Evolutionary conservation across 768 basidiomycete species (phyloP).

Genomic region (Mrakia blollopis): DNA sequence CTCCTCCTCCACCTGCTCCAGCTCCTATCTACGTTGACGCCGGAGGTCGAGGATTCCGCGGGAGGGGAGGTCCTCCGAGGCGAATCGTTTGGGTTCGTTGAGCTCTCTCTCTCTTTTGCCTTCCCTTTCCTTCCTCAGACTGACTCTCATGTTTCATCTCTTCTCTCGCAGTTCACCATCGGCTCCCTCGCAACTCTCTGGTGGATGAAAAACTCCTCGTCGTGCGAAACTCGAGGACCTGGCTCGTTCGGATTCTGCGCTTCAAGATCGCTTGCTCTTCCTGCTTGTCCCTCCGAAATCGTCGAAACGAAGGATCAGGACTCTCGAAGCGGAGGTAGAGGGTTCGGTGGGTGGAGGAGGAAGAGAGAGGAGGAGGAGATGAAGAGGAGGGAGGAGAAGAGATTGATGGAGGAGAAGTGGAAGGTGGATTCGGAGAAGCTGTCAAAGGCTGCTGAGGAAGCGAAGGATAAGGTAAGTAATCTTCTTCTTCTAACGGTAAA

Average conservation of each 20-base stretch:
- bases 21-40: no score
- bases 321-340: not conserved
- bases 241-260: not conserved
- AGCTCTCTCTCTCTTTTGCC: no score
- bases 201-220: not conserved
- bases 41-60: not conserved
- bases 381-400: not conserved
- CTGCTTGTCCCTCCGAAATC: not conserved
- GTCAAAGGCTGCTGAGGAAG: not conserved
- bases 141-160: not conserved
- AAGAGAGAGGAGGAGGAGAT: not conserved
- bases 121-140: not conserved
- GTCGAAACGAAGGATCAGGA: not conserved
- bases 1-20: no score
- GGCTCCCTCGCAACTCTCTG: slow-evolving; percentile 9
- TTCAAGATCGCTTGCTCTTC: slow-evolving; percentile 3
- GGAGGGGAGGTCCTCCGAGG: not conserved
- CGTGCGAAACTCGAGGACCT: not conserved
- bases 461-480: not conserved
- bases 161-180: not conserved
- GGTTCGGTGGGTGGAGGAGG: not conserved
- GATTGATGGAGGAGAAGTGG: slow-evolving; percentile 6
- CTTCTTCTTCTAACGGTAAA: not conserved
- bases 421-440: not conserved
- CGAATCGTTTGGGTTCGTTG: not conserved